Evolutionary conservation across 1,284 basidiomycete genomes (phyloP), one percentile per base, ranked within the genome.

Genomic region (Puccinia brachypodii): DNA sequence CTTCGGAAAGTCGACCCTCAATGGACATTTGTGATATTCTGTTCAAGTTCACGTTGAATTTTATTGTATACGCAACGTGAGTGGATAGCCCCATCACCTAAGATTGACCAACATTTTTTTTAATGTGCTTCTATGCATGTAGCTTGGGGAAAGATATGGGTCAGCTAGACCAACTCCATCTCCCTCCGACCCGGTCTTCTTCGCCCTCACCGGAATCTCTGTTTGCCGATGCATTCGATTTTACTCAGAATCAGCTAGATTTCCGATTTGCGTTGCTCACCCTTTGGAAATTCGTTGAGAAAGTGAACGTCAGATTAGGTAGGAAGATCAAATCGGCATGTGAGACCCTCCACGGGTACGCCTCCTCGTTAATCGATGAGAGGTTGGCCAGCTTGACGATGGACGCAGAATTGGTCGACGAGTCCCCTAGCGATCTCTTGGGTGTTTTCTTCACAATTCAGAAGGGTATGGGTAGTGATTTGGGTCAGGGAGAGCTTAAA

Each of bases 151-250:
- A 72, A 72, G 44, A 72, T 53, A 33, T 72, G 47, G 69, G 69
- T 31, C 69, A 68, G 19, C 64, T 68, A 7, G 44, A 72, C 47
- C 25, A 53, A n/a, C 25, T 50, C 3, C 42, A 53, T 28, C 31
- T 71, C 33, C 47, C 69, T 50, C 42, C 42, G 6, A 72, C 22
- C 42, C 31, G 69, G 16, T 14, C 69, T 38, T 72, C 40, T n/a
- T 42, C 64, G 0, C 58, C 75, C 47, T 47, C 36, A 2, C 31
- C 25, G 16, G 40, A 68, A 16, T 36, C 64, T 40, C 1, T 16
- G 8, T 78, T 78, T 69, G 40, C n/a, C 13, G 40, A 66, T 22
- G 76, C 62, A n/a, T 78, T 78, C 66, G 76, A 78, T 78, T 78
- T 69, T 38, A 31, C 64, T 69, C 76, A 78, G 36, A 56, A 58